Conservation (phyloP, 441 rosid species). For the Brassica hybrid region DNA sequence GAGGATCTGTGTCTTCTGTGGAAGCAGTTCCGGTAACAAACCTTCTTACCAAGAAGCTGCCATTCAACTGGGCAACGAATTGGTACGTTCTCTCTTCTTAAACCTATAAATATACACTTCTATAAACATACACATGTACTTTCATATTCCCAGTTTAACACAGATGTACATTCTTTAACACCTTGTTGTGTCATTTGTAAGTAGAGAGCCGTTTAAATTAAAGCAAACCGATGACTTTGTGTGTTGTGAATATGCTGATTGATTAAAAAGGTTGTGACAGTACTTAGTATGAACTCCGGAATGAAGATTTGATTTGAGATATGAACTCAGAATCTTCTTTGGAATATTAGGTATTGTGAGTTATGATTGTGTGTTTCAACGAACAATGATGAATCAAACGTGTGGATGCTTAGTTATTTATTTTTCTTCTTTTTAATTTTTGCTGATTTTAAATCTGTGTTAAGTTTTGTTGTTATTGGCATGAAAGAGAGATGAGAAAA, state of each 20-base stretch:
- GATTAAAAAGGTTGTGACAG: neutral
- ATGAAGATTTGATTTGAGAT: slow-evolving; percentile 17
- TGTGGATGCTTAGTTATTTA: slow-evolving; percentile 20
- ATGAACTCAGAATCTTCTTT: slow-evolving; percentile 26
- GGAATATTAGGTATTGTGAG: slow-evolving; percentile 26
- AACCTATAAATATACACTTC: neutral
- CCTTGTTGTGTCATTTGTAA: slow-evolving; percentile 7
- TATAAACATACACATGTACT: neutral
- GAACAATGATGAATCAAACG: slow-evolving; percentile 49
- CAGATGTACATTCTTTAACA: slow-evolving; percentile 11
- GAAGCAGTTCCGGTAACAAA: slow-evolving; percentile 91
- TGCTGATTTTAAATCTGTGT: slow-evolving; percentile 42
- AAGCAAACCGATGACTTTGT: neutral
- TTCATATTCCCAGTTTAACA: slow-evolving; percentile 8
- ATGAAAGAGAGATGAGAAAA: slow-evolving; percentile 53
- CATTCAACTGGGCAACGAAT: slow-evolving; percentile 75
- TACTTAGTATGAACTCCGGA: slow-evolving; percentile 3
- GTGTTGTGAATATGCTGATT: slow-evolving; percentile 3
- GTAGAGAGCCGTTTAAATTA: neutral
- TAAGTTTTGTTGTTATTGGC: slow-evolving; percentile 62
- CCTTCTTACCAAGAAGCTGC: slow-evolving; percentile 92
- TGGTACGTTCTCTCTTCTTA: slow-evolving; percentile 55
- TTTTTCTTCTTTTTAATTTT: neutral
- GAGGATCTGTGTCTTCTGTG: slow-evolving; percentile 93
- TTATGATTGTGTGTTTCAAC: slow-evolving; percentile 40